Evolutionary conservation across 805 yeast species (phyloP), one percentile per base, ranked within the genome.

Genomic region (Barnettozyma sucrosica): DNA sequence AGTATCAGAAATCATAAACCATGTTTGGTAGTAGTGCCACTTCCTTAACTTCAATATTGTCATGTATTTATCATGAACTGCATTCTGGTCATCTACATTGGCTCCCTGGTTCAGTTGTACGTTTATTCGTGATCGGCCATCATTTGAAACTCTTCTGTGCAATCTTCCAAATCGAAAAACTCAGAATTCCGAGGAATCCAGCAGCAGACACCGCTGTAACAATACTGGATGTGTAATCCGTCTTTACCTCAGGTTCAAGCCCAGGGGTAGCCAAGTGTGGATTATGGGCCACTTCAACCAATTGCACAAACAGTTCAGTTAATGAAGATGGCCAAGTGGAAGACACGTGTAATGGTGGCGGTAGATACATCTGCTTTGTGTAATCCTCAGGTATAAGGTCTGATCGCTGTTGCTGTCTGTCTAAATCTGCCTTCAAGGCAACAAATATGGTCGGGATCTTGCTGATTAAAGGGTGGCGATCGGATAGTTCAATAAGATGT

Each of bases 351-450:
- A 93, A 66, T 0, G 99, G 99, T 4, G 93, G 86, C 10, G 83
- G 81, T 14, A 93, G 62, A 49, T 66, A 71, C 6, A 89, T 64
- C 5, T 76, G 72, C 25, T 87, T 70, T 0, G 96, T 83, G 59
- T 82, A 89, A 24, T 80, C 83, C 55, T 93, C 98, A 0, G 99
- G 99, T 60, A 88, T 97, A 6, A 76, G 69, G 47, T 79, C 86
- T 34, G 84, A 80, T 33, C 99, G 66, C 59, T 93, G 99, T 59
- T 92, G 97, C 62, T 90, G 98, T 55, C 95, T 81, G 64, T 93
- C 99, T 33, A 89, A 70, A 65, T 93, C 99, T 0, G 99, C 98
- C 61, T 93, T 93, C 32, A 90, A 69, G 0, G 97, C 99, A 1
- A 90, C 97, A 59, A 83, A 87, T 0, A 93, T 81, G 4, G 84